Base-by-base conservation (phyloP, 129 eudicot genomes). In the Centaurea solstitialis region DNA sequence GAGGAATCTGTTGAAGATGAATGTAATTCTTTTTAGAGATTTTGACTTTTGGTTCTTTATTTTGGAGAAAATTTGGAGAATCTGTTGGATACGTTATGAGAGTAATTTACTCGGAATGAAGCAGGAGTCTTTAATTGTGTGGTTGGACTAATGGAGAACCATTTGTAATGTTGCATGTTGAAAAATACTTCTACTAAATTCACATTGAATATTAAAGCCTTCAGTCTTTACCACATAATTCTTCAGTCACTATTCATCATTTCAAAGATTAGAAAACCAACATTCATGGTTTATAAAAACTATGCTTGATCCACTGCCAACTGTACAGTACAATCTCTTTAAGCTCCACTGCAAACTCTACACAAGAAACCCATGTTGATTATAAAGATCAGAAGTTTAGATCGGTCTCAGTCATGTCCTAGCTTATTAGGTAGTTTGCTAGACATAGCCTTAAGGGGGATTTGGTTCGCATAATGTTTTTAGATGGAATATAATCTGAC, bases 21-120 rank as follows among this genome's bases (percentile, higher is more conserved):
- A n/a, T n/a, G n/a, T n/a, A n/a, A n/a, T n/a, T n/a, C n/a, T n/a
- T n/a, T n/a, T n/a, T n/a, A n/a, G n/a, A n/a, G n/a, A n/a, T n/a
- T n/a, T n/a, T n/a, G n/a, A n/a, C n/a, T n/a, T n/a, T n/a, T n/a
- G n/a, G n/a, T n/a, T n/a, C n/a, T n/a, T n/a, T n/a, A n/a, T n/a
- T n/a, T n/a, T n/a, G n/a, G n/a, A n/a, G n/a, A n/a, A n/a, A n/a
- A n/a, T n/a, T n/a, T n/a, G n/a, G n/a, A n/a, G n/a, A n/a, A n/a
- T n/a, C n/a, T n/a, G n/a, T n/a, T n/a, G n/a, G n/a, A n/a, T n/a
- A n/a, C n/a, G n/a, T n/a, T n/a, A n/a, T 35, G 99, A 95, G 93
- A 93, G 70, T 74, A 87, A 87, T 85, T 90, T 95, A 39, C 83
- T 95, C 78, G 91, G 87, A 89, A 83, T 95, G 93, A 95, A 95